A percentile compares a stretch with the other conserved stretches of the same genome.
Evolutionary conservation across 768 basidiomycete species (phyloP).

Genomic region (Rhizopogon roseolus): DNA sequence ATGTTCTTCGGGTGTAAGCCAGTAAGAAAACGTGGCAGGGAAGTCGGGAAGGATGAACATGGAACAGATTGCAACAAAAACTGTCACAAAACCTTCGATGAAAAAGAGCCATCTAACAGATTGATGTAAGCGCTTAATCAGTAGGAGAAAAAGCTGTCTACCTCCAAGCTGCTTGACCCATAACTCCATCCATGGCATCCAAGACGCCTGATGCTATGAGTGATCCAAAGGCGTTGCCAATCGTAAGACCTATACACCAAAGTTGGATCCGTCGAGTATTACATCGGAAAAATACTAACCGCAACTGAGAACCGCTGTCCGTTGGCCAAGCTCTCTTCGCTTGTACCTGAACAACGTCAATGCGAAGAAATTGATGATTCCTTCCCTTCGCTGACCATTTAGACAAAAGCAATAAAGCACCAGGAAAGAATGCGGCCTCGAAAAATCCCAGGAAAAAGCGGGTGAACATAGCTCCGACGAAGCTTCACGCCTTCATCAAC

Average conservation of each 20-base stretch:
- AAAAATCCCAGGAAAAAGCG: slow-evolving; percentile 77
- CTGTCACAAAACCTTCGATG: slow-evolving; percentile 57
- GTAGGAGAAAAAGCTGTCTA: slow-evolving; percentile 22
- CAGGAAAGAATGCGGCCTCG: slow-evolving; percentile 71
- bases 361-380: slow-evolving; percentile 37
- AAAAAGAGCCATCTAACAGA: slow-evolving; percentile 64
- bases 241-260: slow-evolving; percentile 40
- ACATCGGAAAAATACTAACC: slow-evolving; percentile 16
- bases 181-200: slow-evolving; percentile 60
- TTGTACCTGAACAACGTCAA: slow-evolving; percentile 63
- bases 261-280: not conserved
- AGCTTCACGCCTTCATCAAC: slow-evolving; percentile 33
- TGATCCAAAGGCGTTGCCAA: slow-evolving; percentile 80
- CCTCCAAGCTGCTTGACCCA: slow-evolving; percentile 73
- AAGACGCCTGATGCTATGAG: slow-evolving; percentile 76
- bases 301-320: slow-evolving; percentile 64
- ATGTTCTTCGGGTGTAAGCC: slow-evolving; percentile 58
- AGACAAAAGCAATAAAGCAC: slow-evolving; percentile 41
- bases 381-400: slow-evolving; percentile 27
- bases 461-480: slow-evolving; percentile 54
- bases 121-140: not conserved
- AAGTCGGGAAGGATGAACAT: slow-evolving; percentile 73
- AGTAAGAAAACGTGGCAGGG: slow-evolving; percentile 49
- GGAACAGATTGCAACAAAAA: slow-evolving; percentile 44
- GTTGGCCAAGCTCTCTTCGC: slow-evolving; percentile 61